phyloP scores from a whole-genome alignment of 768 basidiomycete genomes.

The Phaeotremella fagi region DNA sequence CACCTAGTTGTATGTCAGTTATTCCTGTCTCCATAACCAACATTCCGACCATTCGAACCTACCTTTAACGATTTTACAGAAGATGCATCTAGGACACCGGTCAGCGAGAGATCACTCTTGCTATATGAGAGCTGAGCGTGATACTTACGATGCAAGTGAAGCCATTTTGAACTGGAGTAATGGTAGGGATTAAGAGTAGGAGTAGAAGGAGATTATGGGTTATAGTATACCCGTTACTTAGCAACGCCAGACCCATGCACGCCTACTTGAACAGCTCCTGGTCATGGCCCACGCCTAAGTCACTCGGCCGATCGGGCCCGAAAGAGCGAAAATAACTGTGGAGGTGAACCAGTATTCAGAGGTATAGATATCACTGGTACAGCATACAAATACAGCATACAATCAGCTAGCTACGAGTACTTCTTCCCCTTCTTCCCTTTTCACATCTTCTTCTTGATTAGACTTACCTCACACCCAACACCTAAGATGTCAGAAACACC shows the following conservation, averaged over 20 bases:
- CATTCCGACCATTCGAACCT: slow-evolving; percentile 5
- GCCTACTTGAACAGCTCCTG: too few species aligned
- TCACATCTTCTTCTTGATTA: too few species aligned
- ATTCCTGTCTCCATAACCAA: background rate
- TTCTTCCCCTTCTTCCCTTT: too few species aligned
- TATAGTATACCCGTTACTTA: background rate
- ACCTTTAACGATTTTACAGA: slow-evolving; percentile 96
- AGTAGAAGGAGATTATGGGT: background rate
- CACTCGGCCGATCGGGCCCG: slow-evolving; percentile 1
- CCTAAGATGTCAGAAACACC: background rate
- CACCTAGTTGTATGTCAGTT: slow-evolving; percentile 55
- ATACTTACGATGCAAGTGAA: slow-evolving; percentile 34
- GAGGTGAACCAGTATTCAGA: background rate
- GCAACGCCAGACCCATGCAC: background rate
- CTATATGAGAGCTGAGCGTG: background rate
- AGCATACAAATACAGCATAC: background rate
- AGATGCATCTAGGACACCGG: slow-evolving; percentile 59
- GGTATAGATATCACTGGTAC: background rate
- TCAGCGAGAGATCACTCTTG: background rate
- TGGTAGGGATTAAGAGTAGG: background rate
- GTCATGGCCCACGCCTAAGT: too few species aligned
- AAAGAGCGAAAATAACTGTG: background rate
- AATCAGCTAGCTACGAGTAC: too few species aligned
- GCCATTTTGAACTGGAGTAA: slow-evolving; percentile 4
- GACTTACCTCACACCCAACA: background rate